Percentiles rank a stretch among this genome's conserved stretches.
Evolutionary conservation across 257 asterid species (phyloP).

Genomic region (Nemophila menziesii): DNA sequence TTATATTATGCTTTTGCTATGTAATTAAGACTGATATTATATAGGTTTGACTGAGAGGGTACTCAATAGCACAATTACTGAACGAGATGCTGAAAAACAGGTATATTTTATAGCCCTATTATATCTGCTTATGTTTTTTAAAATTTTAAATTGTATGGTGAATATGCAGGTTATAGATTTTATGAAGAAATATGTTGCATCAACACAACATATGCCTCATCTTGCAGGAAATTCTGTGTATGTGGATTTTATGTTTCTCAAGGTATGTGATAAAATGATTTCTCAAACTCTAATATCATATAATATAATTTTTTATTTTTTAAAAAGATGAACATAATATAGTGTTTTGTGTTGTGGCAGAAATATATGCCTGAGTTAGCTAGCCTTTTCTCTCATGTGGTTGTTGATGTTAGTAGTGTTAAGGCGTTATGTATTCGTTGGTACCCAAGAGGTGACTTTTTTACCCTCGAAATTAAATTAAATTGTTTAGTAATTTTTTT

Average conservation of each 20-base stretch:
- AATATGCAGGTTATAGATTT: conserved; percentile 64
- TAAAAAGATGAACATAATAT: neutral
- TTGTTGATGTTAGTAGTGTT: conserved; percentile 94
- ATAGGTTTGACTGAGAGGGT: conserved; percentile 84
- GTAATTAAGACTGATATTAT: conserved; percentile 4
- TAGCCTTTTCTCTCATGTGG: conserved; percentile 64
- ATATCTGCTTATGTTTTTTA: conserved; percentile 2
- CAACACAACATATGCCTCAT: conserved; percentile 45
- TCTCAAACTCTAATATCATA: too few species aligned
- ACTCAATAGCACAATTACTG: conserved; percentile 62
- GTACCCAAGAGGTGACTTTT: conserved; percentile 74
- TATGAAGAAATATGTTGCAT: conserved; percentile 58
- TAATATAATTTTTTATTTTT: too few species aligned
- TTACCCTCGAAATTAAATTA: conserved; percentile 11
- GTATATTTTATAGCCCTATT: conserved; percentile 20
- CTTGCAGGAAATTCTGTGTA: conserved; percentile 93
- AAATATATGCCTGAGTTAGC: conserved; percentile 95
- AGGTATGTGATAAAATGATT: conserved; percentile 36
- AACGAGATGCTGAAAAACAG: conserved; percentile 84
- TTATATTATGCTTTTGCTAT: neutral
- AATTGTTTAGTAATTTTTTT: neutral
- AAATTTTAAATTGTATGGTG: conserved; percentile 1
- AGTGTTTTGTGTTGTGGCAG: conserved; percentile 28
- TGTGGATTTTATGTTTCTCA: conserved; percentile 62
- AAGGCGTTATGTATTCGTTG: conserved; percentile 78